Evolutionary conservation across 139 green algal genomes (phyloP).

Genomic region (Chlamydomonas schloesseri): DNA sequence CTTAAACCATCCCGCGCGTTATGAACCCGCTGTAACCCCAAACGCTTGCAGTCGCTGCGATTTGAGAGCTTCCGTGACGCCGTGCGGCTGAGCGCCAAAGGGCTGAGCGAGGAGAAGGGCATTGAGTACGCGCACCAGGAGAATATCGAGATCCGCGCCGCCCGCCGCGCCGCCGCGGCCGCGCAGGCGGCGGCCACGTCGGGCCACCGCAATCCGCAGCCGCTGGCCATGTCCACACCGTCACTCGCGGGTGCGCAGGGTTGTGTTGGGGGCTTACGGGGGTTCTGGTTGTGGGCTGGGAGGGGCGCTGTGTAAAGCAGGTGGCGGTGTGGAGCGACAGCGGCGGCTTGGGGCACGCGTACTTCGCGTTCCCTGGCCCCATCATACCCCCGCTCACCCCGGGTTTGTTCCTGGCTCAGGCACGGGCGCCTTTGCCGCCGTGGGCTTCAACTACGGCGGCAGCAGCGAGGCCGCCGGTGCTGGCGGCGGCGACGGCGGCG

Average conservation of each 20-base stretch:
- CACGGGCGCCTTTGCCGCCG: conserved; percentile 64
- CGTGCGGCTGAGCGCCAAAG: conserved; percentile 64
- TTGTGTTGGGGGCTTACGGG: too few species aligned
- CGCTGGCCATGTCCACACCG: not conserved
- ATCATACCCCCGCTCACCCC: too few species aligned
- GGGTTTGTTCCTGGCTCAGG: too few species aligned
- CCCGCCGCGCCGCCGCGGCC: conserved; percentile 51
- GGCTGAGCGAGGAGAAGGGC: conserved; percentile 59
- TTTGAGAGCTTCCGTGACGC: conserved; percentile 84
- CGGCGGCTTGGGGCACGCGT: too few species aligned
- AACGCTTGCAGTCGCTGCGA: conserved; percentile 68
- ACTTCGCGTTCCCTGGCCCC: too few species aligned
- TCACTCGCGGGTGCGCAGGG: not conserved
- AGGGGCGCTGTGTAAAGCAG: too few species aligned
- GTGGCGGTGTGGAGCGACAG: too few species aligned
- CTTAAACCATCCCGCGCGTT: too few species aligned
- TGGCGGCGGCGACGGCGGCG: conserved; percentile 9
- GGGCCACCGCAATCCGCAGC: conserved; percentile 13
- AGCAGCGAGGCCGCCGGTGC: not conserved
- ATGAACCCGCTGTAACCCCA: not conserved
- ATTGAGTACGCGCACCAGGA: conserved; percentile 59
- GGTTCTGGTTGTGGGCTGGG: not conserved
- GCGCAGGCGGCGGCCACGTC: conserved; percentile 49
- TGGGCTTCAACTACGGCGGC: conserved; percentile 76
- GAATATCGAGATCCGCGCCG: conserved; percentile 71